Percentiles rank a stretch among this genome's conserved stretches.
These are phyloP conservation scores for Aspergillus transmontanensis DNA, from an alignment of 2,329 filamentous ascomycete species.

Conservation along the genomic window DNA sequence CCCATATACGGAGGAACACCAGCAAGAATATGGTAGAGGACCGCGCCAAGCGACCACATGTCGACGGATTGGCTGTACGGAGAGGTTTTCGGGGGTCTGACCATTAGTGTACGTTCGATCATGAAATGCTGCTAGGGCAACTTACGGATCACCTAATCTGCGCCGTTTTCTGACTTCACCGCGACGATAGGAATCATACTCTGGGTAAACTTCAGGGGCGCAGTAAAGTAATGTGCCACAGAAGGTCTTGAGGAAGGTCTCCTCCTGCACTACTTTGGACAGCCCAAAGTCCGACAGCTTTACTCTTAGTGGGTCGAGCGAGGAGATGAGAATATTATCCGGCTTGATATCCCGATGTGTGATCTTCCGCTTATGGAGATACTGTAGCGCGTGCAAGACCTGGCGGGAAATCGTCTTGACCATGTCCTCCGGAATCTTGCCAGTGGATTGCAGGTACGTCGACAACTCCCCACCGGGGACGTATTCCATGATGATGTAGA, in stretches of 20 bases:
- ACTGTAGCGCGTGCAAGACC: slow-evolving; percentile 78
- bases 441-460: slow-evolving; percentile 65
- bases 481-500: slow-evolving; percentile 98
- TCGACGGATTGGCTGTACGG: slow-evolving; percentile 92
- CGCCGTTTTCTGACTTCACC: slow-evolving; percentile 65
- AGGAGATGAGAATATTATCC: slow-evolving; percentile 89
- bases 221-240: slow-evolving; percentile 96
- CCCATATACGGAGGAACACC: slow-evolving; percentile 79
- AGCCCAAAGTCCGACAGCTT: slow-evolving; percentile 97
- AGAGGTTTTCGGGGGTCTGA: slow-evolving; percentile 51
- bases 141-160: slow-evolving; percentile 53
- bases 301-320: slow-evolving; percentile 71
- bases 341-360: slow-evolving; percentile 99
- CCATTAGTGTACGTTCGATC: slow-evolving; percentile 18
- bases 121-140: slow-evolving; percentile 10
- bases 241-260: slow-evolving; percentile 93
- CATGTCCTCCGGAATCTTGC: slow-evolving; percentile 66
- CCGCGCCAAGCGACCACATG: slow-evolving; percentile 93
- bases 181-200: slow-evolving; percentile 68
- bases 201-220: slow-evolving; percentile 92
- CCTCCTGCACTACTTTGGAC: slow-evolving; percentile 89
- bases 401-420: slow-evolving; percentile 69
- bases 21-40: slow-evolving; percentile 85
- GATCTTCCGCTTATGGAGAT: slow-evolving; percentile 84
- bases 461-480: slow-evolving; percentile 82